A percentile compares a stretch with the other conserved stretches of the same genome.
Evolutionary conservation across 352 stramenopile species (phyloP).

Genomic region (Chrysophaeum taylorii): DNA sequence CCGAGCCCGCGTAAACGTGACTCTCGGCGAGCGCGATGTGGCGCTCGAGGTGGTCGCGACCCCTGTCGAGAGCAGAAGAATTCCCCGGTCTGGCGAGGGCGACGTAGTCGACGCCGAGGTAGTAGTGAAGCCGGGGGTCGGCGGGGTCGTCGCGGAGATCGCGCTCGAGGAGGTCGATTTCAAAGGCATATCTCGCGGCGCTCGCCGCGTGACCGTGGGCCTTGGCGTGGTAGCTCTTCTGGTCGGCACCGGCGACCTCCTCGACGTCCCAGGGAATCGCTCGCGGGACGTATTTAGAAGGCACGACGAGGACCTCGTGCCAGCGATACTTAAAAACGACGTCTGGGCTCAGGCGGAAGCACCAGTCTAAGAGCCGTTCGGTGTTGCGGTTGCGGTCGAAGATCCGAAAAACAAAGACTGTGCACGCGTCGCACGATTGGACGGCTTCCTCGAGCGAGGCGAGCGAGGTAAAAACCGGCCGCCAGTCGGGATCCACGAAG

Average conservation of each 20-base stretch:
- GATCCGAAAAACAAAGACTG: not conserved
- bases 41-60: not conserved
- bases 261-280: not conserved
- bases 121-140: not conserved
- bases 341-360: not conserved
- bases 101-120: slow-evolving; percentile 11
- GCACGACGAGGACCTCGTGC: not conserved
- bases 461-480: not conserved
- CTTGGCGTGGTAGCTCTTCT: not conserved
- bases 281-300: too few relatives aligned
- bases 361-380: slow-evolving; percentile 5
- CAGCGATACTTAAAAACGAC: not conserved
- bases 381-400: not conserved
- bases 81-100: not conserved
- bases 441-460: not conserved
- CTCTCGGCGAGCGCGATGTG: not conserved
- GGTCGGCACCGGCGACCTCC: not conserved
- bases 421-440: not conserved
- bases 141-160: not conserved
- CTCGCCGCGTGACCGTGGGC: not conserved
- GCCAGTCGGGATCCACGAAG: slow-evolving; percentile 3
- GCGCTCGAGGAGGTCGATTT: not conserved
- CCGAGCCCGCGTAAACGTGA: not conserved
- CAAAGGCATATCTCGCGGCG: not conserved
- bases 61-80: too few relatives aligned